Conservation (phyloP, 2,329 filamentous ascomycete genomes). For the Colletotrichum acutatum region DNA sequence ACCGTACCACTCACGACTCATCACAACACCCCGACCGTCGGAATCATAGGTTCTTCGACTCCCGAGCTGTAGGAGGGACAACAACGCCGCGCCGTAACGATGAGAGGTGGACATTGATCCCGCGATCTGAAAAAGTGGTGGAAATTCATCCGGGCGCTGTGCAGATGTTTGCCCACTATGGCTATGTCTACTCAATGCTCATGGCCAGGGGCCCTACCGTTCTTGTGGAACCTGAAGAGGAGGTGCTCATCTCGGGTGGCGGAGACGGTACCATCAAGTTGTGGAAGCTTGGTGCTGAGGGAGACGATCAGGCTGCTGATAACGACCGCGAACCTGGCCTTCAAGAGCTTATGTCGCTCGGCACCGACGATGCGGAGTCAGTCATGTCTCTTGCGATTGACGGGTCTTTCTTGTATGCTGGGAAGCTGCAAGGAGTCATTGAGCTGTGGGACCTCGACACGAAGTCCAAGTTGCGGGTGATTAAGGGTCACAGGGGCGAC, state of each 20-base stretch:
- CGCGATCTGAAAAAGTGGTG: constrained; percentile 66
- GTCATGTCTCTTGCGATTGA: constrained; percentile 86
- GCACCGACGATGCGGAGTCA: constrained; percentile 70
- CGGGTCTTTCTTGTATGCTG: constrained; percentile 91
- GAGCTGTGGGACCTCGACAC: constrained; percentile 98
- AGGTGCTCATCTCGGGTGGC: constrained; percentile 89
- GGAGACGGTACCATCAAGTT: constrained; percentile 95
- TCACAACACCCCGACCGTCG: constrained; percentile 79
- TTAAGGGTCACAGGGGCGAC: constrained; percentile 84
- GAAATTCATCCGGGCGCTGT: constrained; percentile 87
- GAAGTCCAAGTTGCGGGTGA: constrained; percentile 85
- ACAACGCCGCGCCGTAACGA: constrained; percentile 79
- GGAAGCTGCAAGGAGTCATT: constrained; percentile 86
- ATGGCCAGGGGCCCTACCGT: constrained; percentile 77
- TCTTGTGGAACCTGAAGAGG: constrained; percentile 76
- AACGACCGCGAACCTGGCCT: constrained; percentile 70
- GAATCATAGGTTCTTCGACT: constrained; percentile 93
- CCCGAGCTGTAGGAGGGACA: constrained; percentile 83
- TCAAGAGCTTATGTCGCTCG: constrained; percentile 74
- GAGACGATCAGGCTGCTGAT: constrained; percentile 52
- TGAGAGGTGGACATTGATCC: constrained; percentile 66
- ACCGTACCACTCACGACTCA: constrained; percentile 69
- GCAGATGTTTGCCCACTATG: constrained; percentile 90
- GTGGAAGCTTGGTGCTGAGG: constrained; percentile 74
- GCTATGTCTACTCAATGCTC: constrained; percentile 97